Conservation (phyloP, 2,329 filamentous ascomycete species). For the Fusarium mangiferae region DNA sequence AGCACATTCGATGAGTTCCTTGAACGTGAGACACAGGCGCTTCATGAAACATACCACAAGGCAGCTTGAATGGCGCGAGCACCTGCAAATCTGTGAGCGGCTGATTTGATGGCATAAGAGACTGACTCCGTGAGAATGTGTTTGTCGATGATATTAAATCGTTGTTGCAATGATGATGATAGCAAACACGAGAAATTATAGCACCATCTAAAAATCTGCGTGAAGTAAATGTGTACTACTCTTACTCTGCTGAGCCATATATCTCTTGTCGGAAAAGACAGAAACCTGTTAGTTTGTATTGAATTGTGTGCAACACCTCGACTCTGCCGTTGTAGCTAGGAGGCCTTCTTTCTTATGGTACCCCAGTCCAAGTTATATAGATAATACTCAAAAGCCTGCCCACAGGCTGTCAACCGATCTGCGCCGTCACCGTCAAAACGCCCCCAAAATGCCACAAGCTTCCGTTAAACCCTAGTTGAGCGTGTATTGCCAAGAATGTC, state of each 20-base stretch:
- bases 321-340: not conserved
- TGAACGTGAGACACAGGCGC: constrained; percentile 49
- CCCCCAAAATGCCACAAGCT: constrained; percentile 9
- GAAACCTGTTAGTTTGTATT: not conserved
- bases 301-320: not conserved
- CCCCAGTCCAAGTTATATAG: not conserved
- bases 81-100: too few relatives aligned
- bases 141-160: not conserved
- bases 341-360: not conserved
- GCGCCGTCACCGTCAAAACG: constrained; percentile 21
- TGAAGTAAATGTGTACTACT: not conserved
- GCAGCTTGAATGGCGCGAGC: not conserved
- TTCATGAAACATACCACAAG: constrained; percentile 45
- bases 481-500: constrained; percentile 4
- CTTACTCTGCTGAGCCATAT: not conserved
- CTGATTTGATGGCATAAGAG: not conserved
- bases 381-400: constrained; percentile 15
- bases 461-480: not conserved
- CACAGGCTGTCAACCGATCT: constrained; percentile 13
- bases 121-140: not conserved
- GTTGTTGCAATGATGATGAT: not conserved
- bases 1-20: constrained; percentile 58
- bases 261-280: not conserved
- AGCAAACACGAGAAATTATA: not conserved
- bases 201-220: not conserved